phyloP scores from a whole-genome alignment of 208 protist species.

The Leishmania turanica region DNA sequence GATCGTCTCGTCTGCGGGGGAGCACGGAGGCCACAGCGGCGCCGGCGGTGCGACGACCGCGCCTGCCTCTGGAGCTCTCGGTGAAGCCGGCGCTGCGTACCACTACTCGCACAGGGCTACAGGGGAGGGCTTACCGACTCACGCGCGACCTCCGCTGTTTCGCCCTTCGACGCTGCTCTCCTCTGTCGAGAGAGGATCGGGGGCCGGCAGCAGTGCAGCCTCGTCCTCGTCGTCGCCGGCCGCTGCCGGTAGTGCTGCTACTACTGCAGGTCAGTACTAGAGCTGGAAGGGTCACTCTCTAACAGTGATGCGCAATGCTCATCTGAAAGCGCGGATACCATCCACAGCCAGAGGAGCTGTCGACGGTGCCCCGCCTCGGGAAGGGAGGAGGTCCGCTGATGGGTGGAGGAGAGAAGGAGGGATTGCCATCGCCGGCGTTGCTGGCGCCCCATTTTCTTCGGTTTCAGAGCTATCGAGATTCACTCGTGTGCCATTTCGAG shows the following conservation, averaged over 20 bases:
- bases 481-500: neutral
- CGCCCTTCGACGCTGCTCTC: constrained; percentile 45
- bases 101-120: neutral
- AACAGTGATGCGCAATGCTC: too few relatives aligned
- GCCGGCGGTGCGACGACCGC: constrained; percentile 1
- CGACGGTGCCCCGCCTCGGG: neutral
- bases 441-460: neutral
- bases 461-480: neutral
- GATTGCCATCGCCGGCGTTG: neutral
- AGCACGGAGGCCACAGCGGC: neutral
- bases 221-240: constrained; percentile 11
- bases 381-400: neutral
- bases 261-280: neutral
- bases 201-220: constrained; percentile 11
- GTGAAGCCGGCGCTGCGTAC: neutral
- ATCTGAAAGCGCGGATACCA: too few relatives aligned
- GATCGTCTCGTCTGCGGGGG: neutral
- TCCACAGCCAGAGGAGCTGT: neutral
- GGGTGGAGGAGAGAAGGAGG: neutral
- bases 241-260: neutral
- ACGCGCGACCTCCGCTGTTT: constrained; percentile 15
- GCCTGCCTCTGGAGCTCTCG: constrained; percentile 2
- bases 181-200: constrained; percentile 28
- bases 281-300: neutral
- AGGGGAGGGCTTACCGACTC: neutral